phyloP scores from a whole-genome alignment of 352 stramenopile genomes.

The Phytophthora macrochlamydospora region DNA sequence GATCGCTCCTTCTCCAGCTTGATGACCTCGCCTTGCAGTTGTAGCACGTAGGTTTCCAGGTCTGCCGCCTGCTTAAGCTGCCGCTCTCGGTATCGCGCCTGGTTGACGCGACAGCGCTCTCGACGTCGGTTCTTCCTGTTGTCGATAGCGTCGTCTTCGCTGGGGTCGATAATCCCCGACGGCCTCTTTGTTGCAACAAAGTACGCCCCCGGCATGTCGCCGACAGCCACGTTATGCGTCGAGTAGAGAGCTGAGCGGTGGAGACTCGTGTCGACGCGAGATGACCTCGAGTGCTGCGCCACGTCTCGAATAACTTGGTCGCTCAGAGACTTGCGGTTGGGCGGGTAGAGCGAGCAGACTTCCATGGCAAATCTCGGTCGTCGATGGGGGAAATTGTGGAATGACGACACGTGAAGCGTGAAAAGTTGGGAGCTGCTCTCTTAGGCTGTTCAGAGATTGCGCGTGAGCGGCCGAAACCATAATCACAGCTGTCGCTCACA shows the following conservation, averaged over 20 bases:
- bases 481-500: too few species aligned
- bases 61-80: constrained; percentile 12
- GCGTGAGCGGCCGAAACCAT: too few species aligned
- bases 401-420: constrained; percentile 7
- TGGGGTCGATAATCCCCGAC: background rate
- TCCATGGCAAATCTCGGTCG: background rate
- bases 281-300: background rate
- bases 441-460: too few species aligned
- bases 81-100: constrained; percentile 37
- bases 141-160: background rate
- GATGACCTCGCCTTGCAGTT: constrained; percentile 22
- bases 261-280: background rate
- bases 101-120: constrained; percentile 39
- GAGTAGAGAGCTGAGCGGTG: background rate
- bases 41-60: constrained; percentile 16
- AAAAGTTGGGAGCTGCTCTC: background rate
- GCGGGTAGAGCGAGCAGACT: constrained; percentile 1
- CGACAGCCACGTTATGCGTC: too few species aligned
- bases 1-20: constrained; percentile 16
- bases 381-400: background rate
- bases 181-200: background rate
- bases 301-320: background rate
- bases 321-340: background rate
- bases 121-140: constrained; percentile 31
- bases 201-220: background rate